Evolutionary conservation across 345 rosid species (phyloP), one percentile per base, ranked within the genome.

Genomic region (Gossypium anomalum): DNA sequence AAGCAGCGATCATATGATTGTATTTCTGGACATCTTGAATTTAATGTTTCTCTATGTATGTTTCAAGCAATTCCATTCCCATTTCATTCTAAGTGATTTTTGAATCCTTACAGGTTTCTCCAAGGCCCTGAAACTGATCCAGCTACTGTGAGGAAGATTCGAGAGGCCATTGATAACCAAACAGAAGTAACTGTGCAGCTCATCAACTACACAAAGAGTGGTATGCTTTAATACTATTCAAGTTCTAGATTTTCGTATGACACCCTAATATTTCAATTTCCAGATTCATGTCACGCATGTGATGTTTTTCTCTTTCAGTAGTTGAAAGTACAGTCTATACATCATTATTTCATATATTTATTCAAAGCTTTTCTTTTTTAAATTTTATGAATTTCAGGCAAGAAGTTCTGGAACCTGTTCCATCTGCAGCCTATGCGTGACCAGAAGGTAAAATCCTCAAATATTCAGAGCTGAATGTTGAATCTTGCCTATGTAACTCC

Each of bases 371-470:
- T 25, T 29, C 15, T 51, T 51, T 48, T 6, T 19, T 34, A 34
- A 34, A 34, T 56, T 71, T 17, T 22, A 48, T 48, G 62, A 0
- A 3, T 76, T 81, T 53, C 85, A 94, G 98, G 98, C n/a, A 94
- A 92, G 82, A 94, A 94, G 84, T 94, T 94, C 79, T 94, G 97
- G 98, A 94, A 92, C 84, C 80, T 94, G 78, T 94, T 94, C 85
- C 98, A 94, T 84, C 82, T 94, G 64, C 98, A 94, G 84, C 97
- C 98, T 79, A 94, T 94, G 98, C 98, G 98, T 84, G 98, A 94
- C 84, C 98, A 92, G 67, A 94, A 94, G 97, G 98, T 93, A 77
- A 20, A 71, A 47, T 64, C 55, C 56, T 38, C 38, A 27, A 67
- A 69, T 16, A 9, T 61, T 14, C 43, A 47, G 44, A 6, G 59